Evolutionary conservation across 2,329 filamentous ascomycete species (phyloP).

Genomic region (Elsinoe arachidis): DNA sequence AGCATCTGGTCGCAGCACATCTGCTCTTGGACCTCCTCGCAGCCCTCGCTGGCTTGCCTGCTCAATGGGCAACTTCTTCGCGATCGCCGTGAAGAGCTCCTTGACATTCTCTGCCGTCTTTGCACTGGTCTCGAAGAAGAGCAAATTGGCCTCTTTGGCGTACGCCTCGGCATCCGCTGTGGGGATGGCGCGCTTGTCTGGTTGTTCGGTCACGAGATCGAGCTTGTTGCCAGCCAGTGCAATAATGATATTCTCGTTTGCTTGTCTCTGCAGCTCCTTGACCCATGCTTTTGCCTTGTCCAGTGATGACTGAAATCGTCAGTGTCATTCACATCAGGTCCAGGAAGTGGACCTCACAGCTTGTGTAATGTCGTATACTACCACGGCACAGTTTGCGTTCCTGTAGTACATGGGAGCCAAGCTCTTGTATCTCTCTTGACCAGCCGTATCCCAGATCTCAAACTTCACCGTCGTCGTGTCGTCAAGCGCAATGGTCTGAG

Average conservation of each 20-base stretch:
- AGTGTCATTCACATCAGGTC: conserved; percentile 14
- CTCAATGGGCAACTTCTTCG: conserved; percentile 93
- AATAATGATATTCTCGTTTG: conserved; percentile 99
- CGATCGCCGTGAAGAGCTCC: conserved; percentile 94
- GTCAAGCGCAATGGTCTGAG: conserved; percentile 96
- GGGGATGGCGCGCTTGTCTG: conserved; percentile 87
- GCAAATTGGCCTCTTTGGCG: conserved; percentile 79
- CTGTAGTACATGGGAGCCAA: conserved; percentile 99
- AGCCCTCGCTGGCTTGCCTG: conserved; percentile 88
- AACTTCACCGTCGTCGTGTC: conserved; percentile 99
- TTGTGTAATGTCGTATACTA: conserved; percentile 99
- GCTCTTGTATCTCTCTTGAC: conserved; percentile 98
- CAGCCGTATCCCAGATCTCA: conserved; percentile 98
- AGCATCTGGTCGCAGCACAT: conserved; percentile 54
- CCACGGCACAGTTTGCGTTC: conserved; percentile 97
- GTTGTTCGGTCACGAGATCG: conserved; percentile 87
- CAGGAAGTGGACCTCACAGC: conserved; percentile 55
- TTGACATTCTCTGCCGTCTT: conserved; percentile 95
- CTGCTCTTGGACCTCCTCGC: conserved; percentile 52
- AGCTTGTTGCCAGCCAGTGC: conserved; percentile 96
- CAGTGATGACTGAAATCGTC: conserved; percentile 63
- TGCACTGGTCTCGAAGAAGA: conserved; percentile 98
- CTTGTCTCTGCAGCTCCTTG: conserved; percentile 95
- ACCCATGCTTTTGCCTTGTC: conserved; percentile 99
- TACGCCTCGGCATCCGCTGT: conserved; percentile 91